Base-by-base conservation (phyloP, 2,329 filamentous ascomycete species). In the Alternaria sp. region DNA sequence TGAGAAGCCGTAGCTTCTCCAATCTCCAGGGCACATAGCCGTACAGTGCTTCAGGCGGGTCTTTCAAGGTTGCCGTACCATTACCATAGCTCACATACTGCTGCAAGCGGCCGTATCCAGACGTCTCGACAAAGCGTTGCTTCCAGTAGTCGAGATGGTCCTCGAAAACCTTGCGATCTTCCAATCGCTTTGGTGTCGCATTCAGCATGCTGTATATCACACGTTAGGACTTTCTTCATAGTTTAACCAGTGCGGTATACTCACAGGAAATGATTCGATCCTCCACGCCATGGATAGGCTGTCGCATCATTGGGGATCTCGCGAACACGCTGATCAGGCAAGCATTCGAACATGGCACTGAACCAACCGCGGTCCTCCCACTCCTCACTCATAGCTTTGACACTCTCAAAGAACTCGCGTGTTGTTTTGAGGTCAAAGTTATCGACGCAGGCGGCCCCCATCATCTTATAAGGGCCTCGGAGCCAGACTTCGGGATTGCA, bases 301-400 rank as follows among this genome's bases (percentile, higher is more conserved):
- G 59, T 61, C 1, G 59, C 52, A 46, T 61, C 59, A n/a, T 28
- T 6, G 12, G 59, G 19, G 2, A 61, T 57, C 36, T 61, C 59
- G 17, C 52, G 59, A 15, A 40, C 52, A 21, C 52, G 59, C 52
- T 61, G 59, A 12, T 46, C 36, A n/a, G 59, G 59, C 11, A 61
- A 26, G n/a, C 59, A 61, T 32, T 61, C 59, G 6, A 61, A 61
- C 59, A 61, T 57, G 45, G 59, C 59, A 17, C 59, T 56, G 45
- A 61, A 61, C 52, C 59, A 61, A 6, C 59, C 59, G n/a, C 59
- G 36, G 23, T 49, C 52, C 26, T 61, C 52, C 59, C 59, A 61
- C 11, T 57, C 15, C 19, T 57, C 59, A 26, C 59, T 61, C 52
- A 61, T 61, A 12, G 52, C 13, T 45, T 61, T 61, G 32, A 61